phyloP scores from a whole-genome alignment of 192 early-diverging fungal genomes.

The Radiomyces spectabilis region DNA sequence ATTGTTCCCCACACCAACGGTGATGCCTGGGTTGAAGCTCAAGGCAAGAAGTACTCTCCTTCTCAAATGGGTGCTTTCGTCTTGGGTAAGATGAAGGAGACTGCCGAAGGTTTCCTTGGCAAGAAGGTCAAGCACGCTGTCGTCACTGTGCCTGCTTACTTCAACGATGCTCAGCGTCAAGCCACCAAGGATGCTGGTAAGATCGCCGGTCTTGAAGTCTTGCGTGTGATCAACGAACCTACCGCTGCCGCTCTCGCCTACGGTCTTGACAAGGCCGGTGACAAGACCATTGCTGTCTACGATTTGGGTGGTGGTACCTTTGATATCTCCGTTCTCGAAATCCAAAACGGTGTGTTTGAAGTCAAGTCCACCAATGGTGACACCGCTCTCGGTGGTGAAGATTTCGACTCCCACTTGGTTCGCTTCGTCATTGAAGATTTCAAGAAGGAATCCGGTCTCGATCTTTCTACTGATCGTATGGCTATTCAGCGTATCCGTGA shows the following conservation, averaged over 20 bases:
- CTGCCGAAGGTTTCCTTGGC: conserved; percentile 77
- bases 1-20: conserved; percentile 93
- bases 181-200: conserved; percentile 93
- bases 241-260: conserved; percentile 93
- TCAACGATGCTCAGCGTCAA: conserved; percentile 95
- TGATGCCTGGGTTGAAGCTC: conserved; percentile 95
- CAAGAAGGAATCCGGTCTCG: conserved; percentile 87
- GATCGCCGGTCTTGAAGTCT: conserved; percentile 84
- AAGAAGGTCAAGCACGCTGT: conserved; percentile 87
- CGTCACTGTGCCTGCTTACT: conserved; percentile 98
- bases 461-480: conserved; percentile 84
- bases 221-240: conserved; percentile 94
- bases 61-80: conserved; percentile 95
- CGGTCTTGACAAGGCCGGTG: conserved; percentile 78
- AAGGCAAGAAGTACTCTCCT: conserved; percentile 93
- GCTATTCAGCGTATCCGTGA: conserved; percentile 97
- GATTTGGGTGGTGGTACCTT: conserved; percentile 99
- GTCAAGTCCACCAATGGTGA: conserved; percentile 98
- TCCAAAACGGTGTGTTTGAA: conserved; percentile 97
- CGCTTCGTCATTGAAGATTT: conserved; percentile 76
- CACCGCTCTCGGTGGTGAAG: conserved; percentile 78
- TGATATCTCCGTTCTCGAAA: conserved; percentile 98
- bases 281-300: conserved; percentile 91
- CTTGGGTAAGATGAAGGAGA: conserved; percentile 99
- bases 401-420: conserved; percentile 69